These are phyloP conservation scores for Volvox africanus DNA, from an alignment of 139 green algal species.

Conservation along the genomic window DNA sequence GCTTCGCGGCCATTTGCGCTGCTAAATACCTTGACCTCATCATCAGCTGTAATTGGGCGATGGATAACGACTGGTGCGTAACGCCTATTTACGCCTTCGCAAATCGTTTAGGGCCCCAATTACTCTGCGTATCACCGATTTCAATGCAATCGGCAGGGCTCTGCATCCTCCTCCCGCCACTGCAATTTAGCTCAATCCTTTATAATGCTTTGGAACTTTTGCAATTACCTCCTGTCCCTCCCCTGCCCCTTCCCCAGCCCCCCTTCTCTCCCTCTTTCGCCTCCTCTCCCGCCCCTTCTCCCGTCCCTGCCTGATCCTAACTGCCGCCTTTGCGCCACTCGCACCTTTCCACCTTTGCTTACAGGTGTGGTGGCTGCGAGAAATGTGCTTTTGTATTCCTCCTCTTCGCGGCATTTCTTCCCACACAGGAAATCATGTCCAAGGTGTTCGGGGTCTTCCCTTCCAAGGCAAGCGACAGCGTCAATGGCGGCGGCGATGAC, in stretches of 20 bases:
- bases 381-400: conserved; percentile 20
- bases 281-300: not conserved
- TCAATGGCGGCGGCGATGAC: not conserved
- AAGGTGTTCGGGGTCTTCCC: not conserved
- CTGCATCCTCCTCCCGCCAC: too few species aligned
- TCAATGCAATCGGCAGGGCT: too few species aligned
- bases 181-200: too few species aligned
- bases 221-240: not conserved
- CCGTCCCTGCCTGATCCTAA: not conserved
- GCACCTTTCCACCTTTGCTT: not conserved
- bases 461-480: not conserved
- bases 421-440: not conserved
- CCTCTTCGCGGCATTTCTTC: conserved; percentile 1
- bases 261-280: not conserved
- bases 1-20: conserved; percentile 4
- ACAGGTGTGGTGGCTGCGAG: conserved; percentile 16
- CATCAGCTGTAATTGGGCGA: conserved; percentile 34
- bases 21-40: conserved; percentile 31
- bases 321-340: not conserved
- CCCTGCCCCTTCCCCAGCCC: not conserved
- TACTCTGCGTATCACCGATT: too few species aligned
- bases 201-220: not conserved
- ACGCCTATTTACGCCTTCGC: too few species aligned
- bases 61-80: conserved; percentile 10
- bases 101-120: too few species aligned